Evolutionary conservation across 306 rosid genomes (phyloP).

Genomic region (Cicer arietinum): DNA sequence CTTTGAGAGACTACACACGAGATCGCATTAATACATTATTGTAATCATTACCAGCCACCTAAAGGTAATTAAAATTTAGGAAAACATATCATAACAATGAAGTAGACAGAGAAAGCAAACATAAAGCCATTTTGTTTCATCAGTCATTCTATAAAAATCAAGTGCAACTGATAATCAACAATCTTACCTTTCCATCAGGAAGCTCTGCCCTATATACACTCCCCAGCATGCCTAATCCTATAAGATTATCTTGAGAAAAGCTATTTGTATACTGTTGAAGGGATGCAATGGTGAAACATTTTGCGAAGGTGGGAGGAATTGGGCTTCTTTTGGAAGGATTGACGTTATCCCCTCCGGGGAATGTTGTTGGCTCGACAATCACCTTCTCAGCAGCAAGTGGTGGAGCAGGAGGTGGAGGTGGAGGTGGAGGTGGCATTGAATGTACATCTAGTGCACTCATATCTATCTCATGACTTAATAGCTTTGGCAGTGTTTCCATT

Average conservation of each 20-base stretch:
- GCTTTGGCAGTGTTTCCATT: conserved; percentile 58
- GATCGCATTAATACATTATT: background rate
- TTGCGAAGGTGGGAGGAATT: conserved; percentile 54
- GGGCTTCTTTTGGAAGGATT: conserved; percentile 55
- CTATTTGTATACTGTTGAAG: conserved; percentile 93
- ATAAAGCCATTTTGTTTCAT: background rate
- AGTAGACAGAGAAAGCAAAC: conserved; percentile 23
- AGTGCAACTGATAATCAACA: conserved; percentile 39
- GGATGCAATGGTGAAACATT: conserved; percentile 77
- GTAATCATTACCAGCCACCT: conserved; percentile 24
- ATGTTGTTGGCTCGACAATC: conserved; percentile 60
- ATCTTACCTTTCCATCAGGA: conserved; percentile 81
- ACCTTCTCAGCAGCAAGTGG: conserved; percentile 57
- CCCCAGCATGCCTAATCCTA: conserved; percentile 85
- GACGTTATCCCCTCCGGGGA: conserved; percentile 42
- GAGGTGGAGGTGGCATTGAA: conserved; percentile 61
- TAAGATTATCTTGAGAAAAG: conserved; percentile 82
- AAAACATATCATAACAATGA: conserved; percentile 21
- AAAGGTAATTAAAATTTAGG: conserved; percentile 13
- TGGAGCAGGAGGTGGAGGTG: conserved; percentile 62
- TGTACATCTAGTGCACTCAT: conserved; percentile 52
- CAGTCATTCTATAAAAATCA: conserved; percentile 21
- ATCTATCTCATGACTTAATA: conserved; percentile 58
- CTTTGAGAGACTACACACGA: conserved; percentile 12
- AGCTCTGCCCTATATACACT: conserved; percentile 84